phyloP scores from a whole-genome alignment of 495 filamentous ascomycete species.

The Ascobolus immersus region DNA sequence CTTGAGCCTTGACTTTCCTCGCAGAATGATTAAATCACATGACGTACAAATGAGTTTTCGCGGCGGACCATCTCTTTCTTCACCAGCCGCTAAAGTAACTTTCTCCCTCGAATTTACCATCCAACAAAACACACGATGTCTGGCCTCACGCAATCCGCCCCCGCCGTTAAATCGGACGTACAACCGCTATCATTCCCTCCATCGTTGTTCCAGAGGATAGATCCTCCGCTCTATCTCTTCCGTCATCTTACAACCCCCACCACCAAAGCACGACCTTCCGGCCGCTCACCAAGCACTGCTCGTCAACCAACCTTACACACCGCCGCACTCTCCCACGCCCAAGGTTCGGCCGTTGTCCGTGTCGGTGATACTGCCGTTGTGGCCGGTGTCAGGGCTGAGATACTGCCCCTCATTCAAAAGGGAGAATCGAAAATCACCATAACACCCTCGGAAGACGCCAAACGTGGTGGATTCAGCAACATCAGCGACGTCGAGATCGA shows the following conservation, averaged over 20 bases:
- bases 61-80: too few species aligned
- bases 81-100: too few species aligned
- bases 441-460: constrained; percentile 5
- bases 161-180: too few species aligned
- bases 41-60: too few species aligned
- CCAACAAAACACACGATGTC: too few species aligned
- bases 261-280: constrained; percentile 44
- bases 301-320: constrained; percentile 48
- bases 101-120: too few species aligned
- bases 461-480: constrained; percentile 4
- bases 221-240: constrained; percentile 69
- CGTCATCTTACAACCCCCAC: constrained; percentile 42
- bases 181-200: constrained; percentile 57
- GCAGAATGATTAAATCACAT: too few species aligned
- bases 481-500: constrained; percentile 3
- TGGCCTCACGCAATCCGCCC: too few species aligned
- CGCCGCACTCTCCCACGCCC: constrained; percentile 56
- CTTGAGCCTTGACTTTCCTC: too few species aligned
- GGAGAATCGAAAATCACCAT: constrained; percentile 8
- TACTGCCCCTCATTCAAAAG: constrained; percentile 28
- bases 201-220: constrained; percentile 65
- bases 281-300: constrained; percentile 40
- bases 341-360: constrained; percentile 70
- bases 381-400: constrained; percentile 69
- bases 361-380: constrained; percentile 75